phyloP scores from a whole-genome alignment of 2,329 filamentous ascomycete species.

The Alternaria novae-zelandiae region DNA sequence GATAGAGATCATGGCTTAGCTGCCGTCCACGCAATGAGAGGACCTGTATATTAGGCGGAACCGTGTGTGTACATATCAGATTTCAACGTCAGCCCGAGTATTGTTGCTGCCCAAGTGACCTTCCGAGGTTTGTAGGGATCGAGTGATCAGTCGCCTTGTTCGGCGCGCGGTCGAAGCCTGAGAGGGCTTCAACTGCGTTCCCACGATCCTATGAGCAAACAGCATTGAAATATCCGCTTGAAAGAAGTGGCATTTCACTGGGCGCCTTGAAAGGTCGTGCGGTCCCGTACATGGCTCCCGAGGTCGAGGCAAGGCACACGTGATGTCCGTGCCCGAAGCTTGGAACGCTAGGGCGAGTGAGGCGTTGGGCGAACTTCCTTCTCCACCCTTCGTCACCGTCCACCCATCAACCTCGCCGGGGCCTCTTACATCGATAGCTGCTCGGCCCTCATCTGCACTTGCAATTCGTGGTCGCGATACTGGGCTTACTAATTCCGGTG shows the following conservation, averaged over 20 bases:
- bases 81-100: conserved; percentile 9
- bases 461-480: conserved; percentile 16
- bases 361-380: conserved; percentile 17
- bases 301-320: conserved; percentile 1
- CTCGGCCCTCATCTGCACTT: conserved; percentile 29
- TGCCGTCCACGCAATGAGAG: background rate
- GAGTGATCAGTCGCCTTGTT: background rate
- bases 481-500: conserved; percentile 17
- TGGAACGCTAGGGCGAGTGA: conserved; percentile 9
- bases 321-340: conserved; percentile 16
- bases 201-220: background rate
- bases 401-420: conserved; percentile 27
- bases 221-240: background rate
- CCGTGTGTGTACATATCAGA: conserved; percentile 7
- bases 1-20: background rate
- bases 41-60: conserved; percentile 15
- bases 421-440: conserved; percentile 24
- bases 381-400: conserved; percentile 21
- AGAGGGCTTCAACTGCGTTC: background rate
- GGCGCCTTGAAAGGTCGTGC: conserved; percentile 4
- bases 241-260: background rate
- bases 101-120: conserved; percentile 19
- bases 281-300: background rate
- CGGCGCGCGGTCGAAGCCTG: background rate
- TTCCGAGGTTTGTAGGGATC: background rate